Base-by-base conservation (phyloP, 805 yeast genomes). In the Wickerhamiella azyma region DNA sequence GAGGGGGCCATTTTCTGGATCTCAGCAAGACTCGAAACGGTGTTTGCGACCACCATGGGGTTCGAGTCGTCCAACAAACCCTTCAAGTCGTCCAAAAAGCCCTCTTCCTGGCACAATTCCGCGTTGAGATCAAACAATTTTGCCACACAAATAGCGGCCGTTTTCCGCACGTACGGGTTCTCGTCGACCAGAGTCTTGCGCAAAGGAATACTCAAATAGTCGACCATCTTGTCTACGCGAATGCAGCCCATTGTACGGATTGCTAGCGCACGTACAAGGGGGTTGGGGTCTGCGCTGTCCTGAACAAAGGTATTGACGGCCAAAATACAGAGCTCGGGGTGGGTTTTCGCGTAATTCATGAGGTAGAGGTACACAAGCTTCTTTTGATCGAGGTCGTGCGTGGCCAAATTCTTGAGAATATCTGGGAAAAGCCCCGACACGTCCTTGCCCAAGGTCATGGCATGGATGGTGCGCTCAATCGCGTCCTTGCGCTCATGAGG, bases 201-300 rank as follows among this genome's bases (percentile, higher is more conserved):
- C 52, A 92, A 68, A 0, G 98, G 98, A 17, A 81, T 79, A 52
- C 85, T 92, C 78, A 92, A 76, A 61, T 92, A 92, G 60, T 89
- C 97, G 37, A 86, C 84, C 78, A 92, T 88, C 63, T 83, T 88
- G 59, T 84, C 94, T 16, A 92, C 97, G 39, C 97, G 70, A 43
- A 92, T 86, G 67, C 96, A 89, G 0, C 98, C 97, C 99, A 92
- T 92, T 10, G 99, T 92, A 59, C 98, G 76, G 49, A 92, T 88
- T 0, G 99, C 97, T 65, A 92, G 74, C 1, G 97, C 95, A 46
- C 97, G 73, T 21, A 92, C 88, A 55, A 94, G 71, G 1, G 99
- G 99, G 59, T 92, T 92, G 42, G 96, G 94, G 61, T 92, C 97
- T 60, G 85, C 94, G 1, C 95, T 78, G 65, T 92, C 99, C 51